phyloP scores from a whole-genome alignment of 202 grass and related monocot species.

The Setaria italica region DNA sequence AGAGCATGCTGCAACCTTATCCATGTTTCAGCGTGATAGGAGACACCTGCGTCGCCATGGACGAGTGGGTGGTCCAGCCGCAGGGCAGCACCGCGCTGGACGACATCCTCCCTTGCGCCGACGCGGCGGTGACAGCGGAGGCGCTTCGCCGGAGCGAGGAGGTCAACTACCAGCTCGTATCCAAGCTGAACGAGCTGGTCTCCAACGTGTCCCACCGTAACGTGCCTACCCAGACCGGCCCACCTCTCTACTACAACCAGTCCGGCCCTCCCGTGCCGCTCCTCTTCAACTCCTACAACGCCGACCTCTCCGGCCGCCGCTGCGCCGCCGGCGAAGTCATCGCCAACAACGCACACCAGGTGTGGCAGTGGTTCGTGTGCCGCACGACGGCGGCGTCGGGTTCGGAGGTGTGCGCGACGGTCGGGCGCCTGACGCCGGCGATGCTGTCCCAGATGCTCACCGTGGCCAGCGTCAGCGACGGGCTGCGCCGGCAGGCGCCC shows the following conservation, averaged over 20 bases:
- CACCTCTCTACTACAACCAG: conserved; percentile 48
- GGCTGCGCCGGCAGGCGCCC: conserved; percentile 52
- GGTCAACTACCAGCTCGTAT: conserved; percentile 58
- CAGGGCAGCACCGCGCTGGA: no score
- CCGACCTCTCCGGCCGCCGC: conserved; percentile 43
- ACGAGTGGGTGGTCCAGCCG: no score
- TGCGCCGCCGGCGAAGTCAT: conserved; percentile 59
- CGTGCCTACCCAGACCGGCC: conserved; percentile 15
- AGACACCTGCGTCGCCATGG: not conserved
- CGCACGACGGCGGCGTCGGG: conserved; percentile 27
- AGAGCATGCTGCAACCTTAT: conserved; percentile 64
- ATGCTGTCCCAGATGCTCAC: conserved; percentile 52
- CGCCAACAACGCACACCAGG: conserved; percentile 22
- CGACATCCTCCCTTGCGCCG: no score
- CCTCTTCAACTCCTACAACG: conserved; percentile 61
- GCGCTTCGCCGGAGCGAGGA: conserved; percentile 61
- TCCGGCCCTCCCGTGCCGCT: conserved; percentile 43
- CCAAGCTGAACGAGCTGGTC: conserved; percentile 3
- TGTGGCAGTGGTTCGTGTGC: conserved; percentile 42
- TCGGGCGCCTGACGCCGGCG: conserved; percentile 68
- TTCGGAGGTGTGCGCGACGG: conserved; percentile 57
- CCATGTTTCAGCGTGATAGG: conserved; percentile 55
- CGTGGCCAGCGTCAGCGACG: conserved; percentile 52
- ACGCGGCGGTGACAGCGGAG: no score
- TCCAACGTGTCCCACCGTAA: conserved; percentile 65